Conservation (phyloP, 2,329 filamentous ascomycete genomes). For the Penicillium sp. region DNA sequence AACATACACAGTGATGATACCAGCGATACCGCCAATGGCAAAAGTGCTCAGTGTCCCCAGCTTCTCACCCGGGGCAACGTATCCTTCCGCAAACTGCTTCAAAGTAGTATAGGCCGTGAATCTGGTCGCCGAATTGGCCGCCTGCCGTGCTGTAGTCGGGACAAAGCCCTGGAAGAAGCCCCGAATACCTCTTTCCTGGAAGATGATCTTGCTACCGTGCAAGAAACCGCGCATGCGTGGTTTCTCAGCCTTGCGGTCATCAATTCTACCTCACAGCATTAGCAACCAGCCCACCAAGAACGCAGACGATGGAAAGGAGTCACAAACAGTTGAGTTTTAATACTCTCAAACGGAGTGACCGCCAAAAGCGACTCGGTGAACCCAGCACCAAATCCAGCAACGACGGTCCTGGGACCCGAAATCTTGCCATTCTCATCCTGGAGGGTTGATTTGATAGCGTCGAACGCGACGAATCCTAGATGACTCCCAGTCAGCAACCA, state of each 20-base stretch:
- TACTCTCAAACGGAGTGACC: conserved; percentile 95
- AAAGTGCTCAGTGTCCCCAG: conserved; percentile 87
- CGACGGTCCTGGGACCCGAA: conserved; percentile 84
- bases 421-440: conserved; percentile 85
- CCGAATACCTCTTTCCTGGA: conserved; percentile 80
- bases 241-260: conserved; percentile 84
- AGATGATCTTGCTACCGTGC: conserved; percentile 85
- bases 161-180: conserved; percentile 98
- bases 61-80: conserved; percentile 93
- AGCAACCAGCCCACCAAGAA: background rate
- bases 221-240: conserved; percentile 91
- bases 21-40: conserved; percentile 84
- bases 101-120: conserved; percentile 91
- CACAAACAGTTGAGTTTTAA: conserved; percentile 87
- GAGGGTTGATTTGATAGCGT: conserved; percentile 85
- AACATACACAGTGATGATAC: conserved; percentile 79
- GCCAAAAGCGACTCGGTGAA: conserved; percentile 92
- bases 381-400: conserved; percentile 92
- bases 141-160: conserved; percentile 91
- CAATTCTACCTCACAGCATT: conserved; percentile 65
- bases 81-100: conserved; percentile 88
- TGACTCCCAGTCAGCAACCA: background rate
- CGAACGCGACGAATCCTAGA: conserved; percentile 88
- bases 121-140: conserved; percentile 88
- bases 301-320: conserved; percentile 7